phyloP scores from a whole-genome alignment of 345 rosid species.

The Citrus hindsii region DNA sequence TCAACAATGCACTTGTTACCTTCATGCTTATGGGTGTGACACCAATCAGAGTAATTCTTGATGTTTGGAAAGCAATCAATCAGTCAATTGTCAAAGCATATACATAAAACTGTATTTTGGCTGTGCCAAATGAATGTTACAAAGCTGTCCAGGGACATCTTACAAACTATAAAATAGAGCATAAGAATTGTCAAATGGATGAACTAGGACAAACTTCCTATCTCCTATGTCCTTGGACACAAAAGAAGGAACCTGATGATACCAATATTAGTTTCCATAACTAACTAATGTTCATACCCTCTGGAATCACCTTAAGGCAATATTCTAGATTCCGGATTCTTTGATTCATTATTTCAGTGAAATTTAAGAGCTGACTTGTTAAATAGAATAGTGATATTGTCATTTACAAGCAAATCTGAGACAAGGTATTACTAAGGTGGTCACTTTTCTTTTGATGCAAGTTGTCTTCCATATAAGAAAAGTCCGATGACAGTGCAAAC shows the following conservation, averaged over 20 bases:
- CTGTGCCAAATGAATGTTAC: background rate
- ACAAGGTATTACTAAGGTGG: conserved; percentile 1
- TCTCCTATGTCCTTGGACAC: background rate
- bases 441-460: conserved; percentile 58
- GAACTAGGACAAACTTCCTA: background rate
- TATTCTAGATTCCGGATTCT: conserved; percentile 3
- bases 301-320: background rate
- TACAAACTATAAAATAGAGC: background rate
- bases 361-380: background rate
- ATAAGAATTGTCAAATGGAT: background rate
- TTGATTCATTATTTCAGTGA: background rate
- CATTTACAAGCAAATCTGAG: conserved; percentile 7
- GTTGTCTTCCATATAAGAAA: conserved; percentile 57
- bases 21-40: background rate
- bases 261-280: background rate
- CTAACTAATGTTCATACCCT: background rate
- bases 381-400: background rate
- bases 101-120: background rate
- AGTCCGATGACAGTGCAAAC: conserved; percentile 61
- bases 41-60: background rate
- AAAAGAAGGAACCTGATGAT: background rate
- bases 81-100: background rate
- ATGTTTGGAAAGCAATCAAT: background rate
- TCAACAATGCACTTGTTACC: background rate
- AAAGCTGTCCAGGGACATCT: background rate